Evolutionary conservation across 164 flowering plant genomes (phyloP).

Genomic region (Berberis vulgaris): DNA sequence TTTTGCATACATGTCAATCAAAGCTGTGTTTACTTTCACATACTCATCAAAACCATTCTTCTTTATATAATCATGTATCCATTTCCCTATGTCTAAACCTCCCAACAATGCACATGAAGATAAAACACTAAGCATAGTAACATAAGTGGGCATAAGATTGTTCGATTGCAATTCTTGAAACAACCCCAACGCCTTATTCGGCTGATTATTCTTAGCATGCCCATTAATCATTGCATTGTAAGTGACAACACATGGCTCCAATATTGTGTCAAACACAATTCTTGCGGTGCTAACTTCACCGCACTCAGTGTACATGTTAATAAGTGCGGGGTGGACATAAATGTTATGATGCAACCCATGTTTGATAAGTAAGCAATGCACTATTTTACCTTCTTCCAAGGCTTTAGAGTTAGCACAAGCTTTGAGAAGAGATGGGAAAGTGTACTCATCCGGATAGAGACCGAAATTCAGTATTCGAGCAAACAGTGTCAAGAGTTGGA

Average conservation of each 20-base stretch:
- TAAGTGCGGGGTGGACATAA: conserved; percentile 46
- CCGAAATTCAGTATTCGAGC: conserved; percentile 20
- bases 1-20: conserved; percentile 70
- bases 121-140: conserved; percentile 54
- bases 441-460: conserved; percentile 47
- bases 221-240: conserved; percentile 56
- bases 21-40: conserved; percentile 64
- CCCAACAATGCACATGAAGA: conserved; percentile 59
- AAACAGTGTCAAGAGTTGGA: conserved; percentile 34
- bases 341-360: conserved; percentile 29
- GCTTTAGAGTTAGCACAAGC: conserved; percentile 46
- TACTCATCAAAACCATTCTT: conserved; percentile 37
- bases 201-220: conserved; percentile 42
- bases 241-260: conserved; percentile 43
- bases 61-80: conserved; percentile 61
- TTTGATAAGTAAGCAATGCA: conserved; percentile 46
- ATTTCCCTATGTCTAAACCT: conserved; percentile 35
- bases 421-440: conserved; percentile 58
- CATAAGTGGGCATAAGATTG: conserved; percentile 43
- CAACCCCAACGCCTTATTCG: conserved; percentile 54
- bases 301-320: conserved; percentile 54
- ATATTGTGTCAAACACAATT: conserved; percentile 36
- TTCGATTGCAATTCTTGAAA: conserved; percentile 51
- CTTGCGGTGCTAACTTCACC: conserved; percentile 35
- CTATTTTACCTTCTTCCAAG: conserved; percentile 48